Evolutionary conservation across 257 asterid species (phyloP).

Genomic region (Rehmannia glutinosa): DNA sequence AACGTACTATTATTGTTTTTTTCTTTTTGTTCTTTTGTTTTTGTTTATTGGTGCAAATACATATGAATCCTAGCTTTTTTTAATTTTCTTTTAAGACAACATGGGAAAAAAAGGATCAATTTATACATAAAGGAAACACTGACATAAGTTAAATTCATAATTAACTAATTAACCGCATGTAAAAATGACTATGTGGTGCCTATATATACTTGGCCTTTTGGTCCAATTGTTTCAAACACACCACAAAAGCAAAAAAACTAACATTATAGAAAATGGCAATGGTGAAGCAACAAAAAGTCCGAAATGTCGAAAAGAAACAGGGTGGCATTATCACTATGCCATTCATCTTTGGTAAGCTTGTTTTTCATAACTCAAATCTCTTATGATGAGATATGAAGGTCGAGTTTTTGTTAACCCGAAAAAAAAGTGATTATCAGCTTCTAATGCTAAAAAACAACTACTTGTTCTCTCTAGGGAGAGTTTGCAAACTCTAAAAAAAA

Average conservation of each 20-base stretch:
- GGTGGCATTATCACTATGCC: constrained; percentile 92
- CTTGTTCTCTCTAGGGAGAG: too few species aligned
- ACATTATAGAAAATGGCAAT: constrained; percentile 29
- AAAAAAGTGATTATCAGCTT: too few species aligned
- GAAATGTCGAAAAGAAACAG: constrained; percentile 33
- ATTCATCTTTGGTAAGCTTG: constrained; percentile 71
- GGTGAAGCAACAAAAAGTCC: constrained; percentile 23
- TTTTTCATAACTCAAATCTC: too few species aligned
- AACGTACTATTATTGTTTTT: not conserved
- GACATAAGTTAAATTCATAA: not conserved
- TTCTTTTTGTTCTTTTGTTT: not conserved
- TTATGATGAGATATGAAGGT: too few species aligned
- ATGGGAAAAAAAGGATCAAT: not conserved
- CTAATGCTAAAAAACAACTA: too few species aligned
- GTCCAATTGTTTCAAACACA: constrained; percentile 11
- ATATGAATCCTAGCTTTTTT: not conserved
- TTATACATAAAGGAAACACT: too few species aligned
- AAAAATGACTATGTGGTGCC: constrained; percentile 20
- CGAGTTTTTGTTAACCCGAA: too few species aligned
- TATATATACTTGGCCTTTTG: constrained; percentile 35
- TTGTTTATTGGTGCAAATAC: constrained; percentile 1
- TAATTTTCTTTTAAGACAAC: not conserved
- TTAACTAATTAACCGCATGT: not conserved
- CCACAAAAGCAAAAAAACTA: not conserved
- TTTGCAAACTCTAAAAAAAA: too few species aligned